Evolutionary conservation across 768 basidiomycete species (phyloP).

Genomic region (Mycena amicta): DNA sequence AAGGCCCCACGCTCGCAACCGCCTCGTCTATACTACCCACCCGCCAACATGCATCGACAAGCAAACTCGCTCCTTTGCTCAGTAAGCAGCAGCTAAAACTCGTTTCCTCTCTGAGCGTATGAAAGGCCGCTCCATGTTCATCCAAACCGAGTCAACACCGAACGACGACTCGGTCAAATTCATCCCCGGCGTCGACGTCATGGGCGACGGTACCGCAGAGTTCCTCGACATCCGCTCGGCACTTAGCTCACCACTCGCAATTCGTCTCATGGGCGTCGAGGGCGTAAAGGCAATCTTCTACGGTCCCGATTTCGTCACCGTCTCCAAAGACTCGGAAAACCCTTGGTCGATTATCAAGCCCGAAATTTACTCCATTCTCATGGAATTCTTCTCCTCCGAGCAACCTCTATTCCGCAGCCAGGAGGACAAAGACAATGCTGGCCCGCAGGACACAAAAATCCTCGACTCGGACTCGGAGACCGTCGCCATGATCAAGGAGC

Average conservation of each 20-base stretch:
- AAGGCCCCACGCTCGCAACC: constrained; percentile 28
- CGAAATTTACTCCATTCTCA: constrained; percentile 92
- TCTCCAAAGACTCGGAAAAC: constrained; percentile 86
- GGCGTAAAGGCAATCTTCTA: constrained; percentile 90
- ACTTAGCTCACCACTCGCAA: constrained; percentile 90
- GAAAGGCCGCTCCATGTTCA: constrained; percentile 90
- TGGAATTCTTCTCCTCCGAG: constrained; percentile 97
- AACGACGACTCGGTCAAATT: constrained; percentile 98
- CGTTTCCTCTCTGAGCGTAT: not conserved
- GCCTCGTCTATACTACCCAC: constrained; percentile 26
- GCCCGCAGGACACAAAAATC: constrained; percentile 92
- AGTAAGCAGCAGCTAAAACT: constrained; percentile 37
- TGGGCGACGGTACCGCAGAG: constrained; percentile 88
- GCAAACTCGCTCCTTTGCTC: constrained; percentile 29
- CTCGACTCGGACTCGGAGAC: constrained; percentile 94
- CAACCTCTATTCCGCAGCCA: constrained; percentile 83
- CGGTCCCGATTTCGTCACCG: constrained; percentile 97
- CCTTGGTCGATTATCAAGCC: constrained; percentile 93
- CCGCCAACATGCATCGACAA: constrained; percentile 18
- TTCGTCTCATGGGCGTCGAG: constrained; percentile 91
- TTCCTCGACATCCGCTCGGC: constrained; percentile 90
- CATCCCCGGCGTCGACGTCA: constrained; percentile 89
- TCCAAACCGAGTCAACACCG: constrained; percentile 96
- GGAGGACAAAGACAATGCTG: constrained; percentile 77
- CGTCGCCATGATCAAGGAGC: constrained; percentile 98